Conservation (phyloP, 306 rosid species). For the Albizia julibrissin region DNA sequence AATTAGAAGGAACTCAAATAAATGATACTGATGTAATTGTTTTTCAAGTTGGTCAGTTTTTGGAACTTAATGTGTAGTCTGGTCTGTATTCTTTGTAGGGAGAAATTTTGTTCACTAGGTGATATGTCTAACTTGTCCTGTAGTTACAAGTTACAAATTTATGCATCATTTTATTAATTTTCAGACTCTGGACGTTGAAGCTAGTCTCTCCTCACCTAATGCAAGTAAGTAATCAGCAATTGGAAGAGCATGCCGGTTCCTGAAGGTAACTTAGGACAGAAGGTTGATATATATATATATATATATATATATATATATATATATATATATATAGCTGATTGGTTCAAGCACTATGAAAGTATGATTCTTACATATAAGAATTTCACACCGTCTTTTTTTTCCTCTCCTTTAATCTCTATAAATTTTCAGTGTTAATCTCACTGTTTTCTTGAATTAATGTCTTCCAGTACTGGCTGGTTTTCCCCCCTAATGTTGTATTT, state of each 20-base stretch:
- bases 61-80: neutral
- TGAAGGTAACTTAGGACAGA: constrained; percentile 38
- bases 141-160: neutral
- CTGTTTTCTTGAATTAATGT: neutral
- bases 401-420: neutral
- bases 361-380: neutral
- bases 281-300: neutral
- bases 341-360: neutral
- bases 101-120: constrained; percentile 17
- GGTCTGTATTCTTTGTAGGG: neutral
- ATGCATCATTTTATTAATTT: constrained; percentile 32
- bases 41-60: neutral
- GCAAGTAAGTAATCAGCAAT: constrained; percentile 49
- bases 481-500: neutral
- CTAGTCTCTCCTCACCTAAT: constrained; percentile 40
- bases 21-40: neutral
- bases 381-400: neutral
- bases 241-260: constrained; percentile 43
- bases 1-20: neutral
- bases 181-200: constrained; percentile 68
- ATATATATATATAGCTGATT: no score
- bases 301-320: no score
- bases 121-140: neutral
- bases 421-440: neutral
- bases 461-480: neutral